Percentiles rank a stretch among this genome's conserved stretches.
phyloP scores from a whole-genome alignment of 331 rosid species.

The Spiraea crenata region DNA sequence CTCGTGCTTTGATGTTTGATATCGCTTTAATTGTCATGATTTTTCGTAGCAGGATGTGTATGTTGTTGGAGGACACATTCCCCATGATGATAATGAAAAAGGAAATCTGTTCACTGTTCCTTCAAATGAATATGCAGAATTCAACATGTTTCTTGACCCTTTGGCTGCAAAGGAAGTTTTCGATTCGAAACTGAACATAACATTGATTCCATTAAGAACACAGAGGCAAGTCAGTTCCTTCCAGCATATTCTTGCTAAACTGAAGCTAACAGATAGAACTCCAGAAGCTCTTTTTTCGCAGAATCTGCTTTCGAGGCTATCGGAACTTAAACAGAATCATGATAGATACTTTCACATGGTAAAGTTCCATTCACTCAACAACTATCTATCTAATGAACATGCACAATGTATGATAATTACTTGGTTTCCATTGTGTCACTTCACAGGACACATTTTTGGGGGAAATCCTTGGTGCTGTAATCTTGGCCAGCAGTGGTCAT shows the following conservation, averaged over 20 bases:
- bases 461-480: slow-evolving; percentile 62
- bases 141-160: slow-evolving; percentile 80
- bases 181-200: slow-evolving; percentile 51
- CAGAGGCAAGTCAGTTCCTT: slow-evolving; percentile 57
- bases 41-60: slow-evolving; percentile 57
- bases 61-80: slow-evolving; percentile 74
- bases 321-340: slow-evolving; percentile 40
- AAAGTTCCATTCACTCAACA: slow-evolving; percentile 15
- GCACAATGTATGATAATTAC: neutral
- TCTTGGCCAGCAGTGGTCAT: slow-evolving; percentile 22
- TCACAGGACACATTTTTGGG: slow-evolving; percentile 68
- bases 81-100: slow-evolving; percentile 34
- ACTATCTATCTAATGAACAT: neutral
- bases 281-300: slow-evolving; percentile 58
- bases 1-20: no score
- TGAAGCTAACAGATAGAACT: slow-evolving; percentile 33
- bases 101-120: slow-evolving; percentile 71
- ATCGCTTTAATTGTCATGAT: neutral
- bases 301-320: slow-evolving; percentile 43
- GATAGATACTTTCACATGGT: slow-evolving; percentile 69
- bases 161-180: slow-evolving; percentile 61
- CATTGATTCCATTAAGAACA: slow-evolving; percentile 55
- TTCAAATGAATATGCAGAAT: slow-evolving; percentile 71
- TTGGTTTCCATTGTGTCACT: slow-evolving; percentile 2
- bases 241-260: slow-evolving; percentile 26